Conservation (phyloP, 805 yeast genomes). For the Priceomyces melissophilus region DNA sequence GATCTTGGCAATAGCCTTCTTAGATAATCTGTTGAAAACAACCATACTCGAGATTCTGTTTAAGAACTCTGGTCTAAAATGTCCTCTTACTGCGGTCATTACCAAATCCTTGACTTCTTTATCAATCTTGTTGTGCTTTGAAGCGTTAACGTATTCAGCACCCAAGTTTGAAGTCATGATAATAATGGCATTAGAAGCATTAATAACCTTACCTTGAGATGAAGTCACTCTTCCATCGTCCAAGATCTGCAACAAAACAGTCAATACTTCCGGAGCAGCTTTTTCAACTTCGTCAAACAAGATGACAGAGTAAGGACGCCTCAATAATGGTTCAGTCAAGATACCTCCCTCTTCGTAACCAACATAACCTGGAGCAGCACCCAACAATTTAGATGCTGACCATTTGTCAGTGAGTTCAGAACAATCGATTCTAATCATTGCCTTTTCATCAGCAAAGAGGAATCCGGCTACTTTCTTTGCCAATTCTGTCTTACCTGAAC, state of each 20-base stretch:
- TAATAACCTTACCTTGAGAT: conserved; percentile 88
- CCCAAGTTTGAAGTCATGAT: conserved; percentile 98
- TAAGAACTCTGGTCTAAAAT: conserved; percentile 95
- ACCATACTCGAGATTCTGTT: conserved; percentile 94
- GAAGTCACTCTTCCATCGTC: conserved; percentile 97
- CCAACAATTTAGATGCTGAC: conserved; percentile 90
- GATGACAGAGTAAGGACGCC: conserved; percentile 94
- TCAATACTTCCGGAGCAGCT: conserved; percentile 97
- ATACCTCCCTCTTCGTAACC: conserved; percentile 98
- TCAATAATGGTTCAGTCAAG: conserved; percentile 83
- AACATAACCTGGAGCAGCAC: conserved; percentile 94
- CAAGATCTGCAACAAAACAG: conserved; percentile 83
- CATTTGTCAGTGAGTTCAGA: conserved; percentile 94
- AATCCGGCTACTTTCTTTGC: conserved; percentile 97
- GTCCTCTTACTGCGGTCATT: conserved; percentile 77
- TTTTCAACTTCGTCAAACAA: conserved; percentile 97
- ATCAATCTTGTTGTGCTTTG: conserved; percentile 63
- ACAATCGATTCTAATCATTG: conserved; percentile 97
- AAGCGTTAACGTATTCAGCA: conserved; percentile 77
- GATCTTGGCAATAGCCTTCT: conserved; percentile 87
- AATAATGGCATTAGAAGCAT: conserved; percentile 87
- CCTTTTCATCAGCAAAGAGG: conserved; percentile 91
- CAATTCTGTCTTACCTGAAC: conserved; percentile 97
- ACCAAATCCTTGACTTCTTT: conserved; percentile 71
- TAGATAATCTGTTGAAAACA: conserved; percentile 88